Evolutionary conservation across 768 basidiomycete genomes (phyloP).

Genomic region (Suillus discolor): DNA sequence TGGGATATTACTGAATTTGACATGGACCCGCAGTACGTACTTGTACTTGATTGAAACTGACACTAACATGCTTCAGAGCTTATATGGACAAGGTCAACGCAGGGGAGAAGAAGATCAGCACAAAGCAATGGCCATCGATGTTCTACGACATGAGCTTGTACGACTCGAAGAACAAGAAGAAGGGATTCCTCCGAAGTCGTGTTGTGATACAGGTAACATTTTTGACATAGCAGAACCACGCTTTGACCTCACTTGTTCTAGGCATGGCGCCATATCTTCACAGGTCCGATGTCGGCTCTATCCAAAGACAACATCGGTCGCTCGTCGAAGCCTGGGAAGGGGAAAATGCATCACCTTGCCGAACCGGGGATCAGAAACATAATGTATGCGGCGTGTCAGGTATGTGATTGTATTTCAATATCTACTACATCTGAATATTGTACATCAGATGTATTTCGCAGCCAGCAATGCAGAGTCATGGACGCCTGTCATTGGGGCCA

Average conservation of each 20-base stretch:
- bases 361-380: conserved; percentile 8
- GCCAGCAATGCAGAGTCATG: neutral
- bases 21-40: conserved; percentile 1
- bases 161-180: conserved; percentile 1
- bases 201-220: neutral
- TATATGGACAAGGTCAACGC: conserved; percentile 7
- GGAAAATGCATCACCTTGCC: neutral
- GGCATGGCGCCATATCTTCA: conserved; percentile 9
- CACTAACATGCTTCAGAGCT: neutral
- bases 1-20: neutral
- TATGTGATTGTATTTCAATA: neutral
- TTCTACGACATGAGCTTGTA: conserved; percentile 4
- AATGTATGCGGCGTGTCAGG: conserved; percentile 8
- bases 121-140: neutral
- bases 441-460: neutral
- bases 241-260: neutral
- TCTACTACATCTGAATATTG: neutral
- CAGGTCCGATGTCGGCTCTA: neutral
- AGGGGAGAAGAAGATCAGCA: conserved; percentile 3
- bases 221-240: neutral
- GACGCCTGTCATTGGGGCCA: neutral
- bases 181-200: conserved; percentile 1
- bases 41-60: neutral
- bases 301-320: neutral
- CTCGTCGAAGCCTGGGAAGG: conserved; percentile 2